phyloP scores from a whole-genome alignment of 768 basidiomycete genomes.

The Calocybe indica region DNA sequence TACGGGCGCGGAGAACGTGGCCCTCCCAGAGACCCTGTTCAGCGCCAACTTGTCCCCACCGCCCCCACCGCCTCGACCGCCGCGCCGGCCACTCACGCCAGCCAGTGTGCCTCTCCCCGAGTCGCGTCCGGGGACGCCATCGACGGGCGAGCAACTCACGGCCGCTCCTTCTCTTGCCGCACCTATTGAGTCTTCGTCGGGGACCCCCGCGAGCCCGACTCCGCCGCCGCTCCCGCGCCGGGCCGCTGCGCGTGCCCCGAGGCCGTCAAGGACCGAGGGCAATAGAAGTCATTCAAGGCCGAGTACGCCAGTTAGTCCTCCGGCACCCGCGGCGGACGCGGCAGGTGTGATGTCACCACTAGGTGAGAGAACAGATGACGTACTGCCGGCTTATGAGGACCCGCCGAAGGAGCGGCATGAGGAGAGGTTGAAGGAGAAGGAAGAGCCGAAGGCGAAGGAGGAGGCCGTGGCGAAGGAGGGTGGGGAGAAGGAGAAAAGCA shows the following conservation, averaged over 20 bases:
- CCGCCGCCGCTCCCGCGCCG: slow-evolving; percentile 64
- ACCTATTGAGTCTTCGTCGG: background rate
- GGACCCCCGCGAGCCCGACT: slow-evolving; percentile 15
- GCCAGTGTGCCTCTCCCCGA: slow-evolving; percentile 34
- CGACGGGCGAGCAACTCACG: background rate
- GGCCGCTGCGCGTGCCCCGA: slow-evolving; percentile 49
- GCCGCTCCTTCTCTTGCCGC: background rate
- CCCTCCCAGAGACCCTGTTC: too few species aligned
- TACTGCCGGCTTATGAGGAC: background rate
- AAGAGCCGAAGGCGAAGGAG: slow-evolving; percentile 2
- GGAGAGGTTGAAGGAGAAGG: background rate
- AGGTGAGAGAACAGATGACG: background rate
- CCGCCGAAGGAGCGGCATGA: background rate
- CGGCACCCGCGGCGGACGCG: background rate
- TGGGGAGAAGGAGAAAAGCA: slow-evolving; percentile 5
- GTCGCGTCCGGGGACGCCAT: slow-evolving; percentile 34
- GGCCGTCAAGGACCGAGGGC: slow-evolving; percentile 17
- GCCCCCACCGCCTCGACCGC: slow-evolving; percentile 10
- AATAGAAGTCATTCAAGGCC: background rate
- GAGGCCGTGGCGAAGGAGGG: background rate
- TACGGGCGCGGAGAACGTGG: too few species aligned
- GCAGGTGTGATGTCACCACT: background rate
- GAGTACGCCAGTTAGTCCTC: slow-evolving; percentile 2
- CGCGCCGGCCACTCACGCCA: slow-evolving; percentile 22
- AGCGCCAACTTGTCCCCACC: background rate